Base-by-base conservation (phyloP, 495 filamentous ascomycete genomes). In the Penicillium cataractarum region DNA sequence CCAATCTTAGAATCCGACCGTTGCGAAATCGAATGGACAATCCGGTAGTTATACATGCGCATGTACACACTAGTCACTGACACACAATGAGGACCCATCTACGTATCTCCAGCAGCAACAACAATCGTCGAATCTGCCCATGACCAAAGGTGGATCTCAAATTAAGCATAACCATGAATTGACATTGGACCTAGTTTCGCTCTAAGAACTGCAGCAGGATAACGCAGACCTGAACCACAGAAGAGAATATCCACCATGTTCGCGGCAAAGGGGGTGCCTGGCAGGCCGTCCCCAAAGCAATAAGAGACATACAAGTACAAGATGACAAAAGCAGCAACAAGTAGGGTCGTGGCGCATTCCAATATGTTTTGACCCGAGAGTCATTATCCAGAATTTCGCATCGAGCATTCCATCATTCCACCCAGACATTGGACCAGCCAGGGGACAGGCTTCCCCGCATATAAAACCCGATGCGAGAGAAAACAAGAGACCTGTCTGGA, bases 291-390 rank as follows among this genome's bases (percentile, higher is more conserved):
- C 54, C 50, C 52, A 60, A 42, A n/a, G n/a, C 51, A 31, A 61
- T 49, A 19, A 29, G 52, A 70, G 64, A 60, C 60, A 65, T 72
- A 72, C 65, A 66, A 71, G 59, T 73, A 73, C 70, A 73, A 57
- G 35, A 54, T 39, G 44, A 57, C 60, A 70, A 60, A 53, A 54
- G 62, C n/a, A 21, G 21, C n/a, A 54, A 61, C 15, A 61, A 67
- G 53, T 48, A 60, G 61, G 50, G 46, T 72, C 71, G 57, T 74
- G 55, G 61, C 71, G 60, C 71, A 63, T 74, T 65, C 67, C 66
- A 70, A 65, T 67, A 64, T 64, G 61, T 46, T 35, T 63, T 37
- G 61, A 54, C 58, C 60, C 44, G 46, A 61, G 52, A 46, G 46
- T 26, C 35, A 39, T 63, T 37, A 60, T 61, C 48, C 32, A 62